These are phyloP conservation scores for Exsudoporus frostii DNA, from an alignment of 768 basidiomycete genomes.

Conservation along the genomic window DNA sequence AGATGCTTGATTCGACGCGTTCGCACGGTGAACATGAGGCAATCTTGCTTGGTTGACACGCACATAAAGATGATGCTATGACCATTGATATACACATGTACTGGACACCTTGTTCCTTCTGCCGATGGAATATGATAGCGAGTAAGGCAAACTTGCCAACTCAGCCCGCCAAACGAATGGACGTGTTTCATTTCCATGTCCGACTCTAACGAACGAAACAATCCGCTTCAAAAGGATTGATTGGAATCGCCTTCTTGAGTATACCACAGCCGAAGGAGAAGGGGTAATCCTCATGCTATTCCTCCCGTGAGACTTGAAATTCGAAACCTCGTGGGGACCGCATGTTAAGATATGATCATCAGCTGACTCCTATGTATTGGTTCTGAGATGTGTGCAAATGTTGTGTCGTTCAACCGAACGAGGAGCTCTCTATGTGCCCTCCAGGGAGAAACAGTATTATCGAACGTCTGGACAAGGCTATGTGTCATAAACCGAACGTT, in stretches of 20 bases:
- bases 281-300: conserved; percentile 9
- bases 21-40: conserved; percentile 2
- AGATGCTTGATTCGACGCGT: conserved; percentile 25
- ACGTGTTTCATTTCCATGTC: background rate
- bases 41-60: background rate
- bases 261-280: conserved; percentile 3
- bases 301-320: conserved; percentile 12
- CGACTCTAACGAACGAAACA: background rate
- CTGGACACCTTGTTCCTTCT: background rate
- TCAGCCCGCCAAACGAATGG: background rate
- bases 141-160: background rate
- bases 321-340: conserved; percentile 23
- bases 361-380: conserved; percentile 13
- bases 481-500: background rate
- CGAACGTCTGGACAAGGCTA: background rate
- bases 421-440: conserved; percentile 5
- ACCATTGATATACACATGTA: conserved; percentile 3
- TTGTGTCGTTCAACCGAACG: background rate
- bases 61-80: background rate
- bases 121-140: background rate
- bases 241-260: background rate
- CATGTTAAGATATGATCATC: conserved; percentile 23
- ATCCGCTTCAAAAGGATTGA: conserved; percentile 16
- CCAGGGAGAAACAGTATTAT: background rate
- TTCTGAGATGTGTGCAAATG: conserved; percentile 2